These are phyloP conservation scores for Allium sativum DNA, from an alignment of 106 monocot species.

Conservation along the genomic window DNA sequence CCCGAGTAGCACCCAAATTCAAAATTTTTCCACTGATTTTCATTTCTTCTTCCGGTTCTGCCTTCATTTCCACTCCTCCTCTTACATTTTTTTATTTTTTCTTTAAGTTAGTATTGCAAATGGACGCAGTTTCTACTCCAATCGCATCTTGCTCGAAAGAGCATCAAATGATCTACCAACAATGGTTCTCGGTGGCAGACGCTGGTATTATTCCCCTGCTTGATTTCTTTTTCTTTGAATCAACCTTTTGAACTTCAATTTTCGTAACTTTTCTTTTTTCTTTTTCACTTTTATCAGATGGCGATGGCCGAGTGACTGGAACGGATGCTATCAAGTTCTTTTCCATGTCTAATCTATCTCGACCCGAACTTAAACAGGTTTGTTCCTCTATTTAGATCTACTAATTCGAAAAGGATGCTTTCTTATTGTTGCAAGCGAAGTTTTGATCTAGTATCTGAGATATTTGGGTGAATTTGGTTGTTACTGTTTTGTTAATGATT, in stretches of 20 bases:
- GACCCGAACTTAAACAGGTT: constrained; percentile 62
- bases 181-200: constrained; percentile 75
- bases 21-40: no score
- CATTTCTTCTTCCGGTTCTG: no score
- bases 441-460: neutral
- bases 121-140: constrained; percentile 33
- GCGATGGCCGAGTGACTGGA: constrained; percentile 51
- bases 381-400: neutral
- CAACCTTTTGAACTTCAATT: neutral
- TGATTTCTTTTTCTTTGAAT: neutral
- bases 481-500: neutral
- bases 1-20: no score
- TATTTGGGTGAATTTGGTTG: neutral
- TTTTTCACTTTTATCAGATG: constrained; percentile 14
- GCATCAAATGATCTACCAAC: constrained; percentile 51
- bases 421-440: neutral
- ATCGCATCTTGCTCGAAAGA: constrained; percentile 29
- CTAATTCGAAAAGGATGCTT: neutral
- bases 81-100: no score
- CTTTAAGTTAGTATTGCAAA: neutral
- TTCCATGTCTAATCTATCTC: constrained; percentile 44
- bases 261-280: neutral
- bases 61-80: no score
- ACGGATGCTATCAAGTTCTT: constrained; percentile 56
- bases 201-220: constrained; percentile 25